These are phyloP conservation scores for Pseudocercospora pini-densiflorae DNA, from an alignment of 2,329 filamentous ascomycete species.

Conservation along the genomic window DNA sequence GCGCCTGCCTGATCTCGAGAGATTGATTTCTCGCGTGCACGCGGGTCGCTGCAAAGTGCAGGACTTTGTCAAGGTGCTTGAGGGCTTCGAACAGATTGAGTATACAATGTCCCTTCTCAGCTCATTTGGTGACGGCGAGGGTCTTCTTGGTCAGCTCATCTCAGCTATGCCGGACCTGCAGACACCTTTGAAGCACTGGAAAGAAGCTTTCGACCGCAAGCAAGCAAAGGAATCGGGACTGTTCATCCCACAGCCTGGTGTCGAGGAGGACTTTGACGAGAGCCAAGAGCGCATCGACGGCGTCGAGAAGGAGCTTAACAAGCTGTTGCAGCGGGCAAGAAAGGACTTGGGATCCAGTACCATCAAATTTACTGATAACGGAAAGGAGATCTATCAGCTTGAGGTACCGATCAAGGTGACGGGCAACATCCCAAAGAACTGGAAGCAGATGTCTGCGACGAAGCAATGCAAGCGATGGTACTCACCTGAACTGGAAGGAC, in stretches of 20 bases:
- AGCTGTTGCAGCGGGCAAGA: conserved; percentile 72
- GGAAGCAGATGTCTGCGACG: conserved; percentile 97
- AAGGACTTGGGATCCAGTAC: conserved; percentile 74
- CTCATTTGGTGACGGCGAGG: conserved; percentile 74
- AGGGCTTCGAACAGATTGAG: conserved; percentile 97
- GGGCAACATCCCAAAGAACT: conserved; percentile 73
- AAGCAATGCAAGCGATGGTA: conserved; percentile 92
- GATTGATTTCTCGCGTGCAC: conserved; percentile 91
- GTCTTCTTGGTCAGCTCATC: conserved; percentile 83
- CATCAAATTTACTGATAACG: conserved; percentile 68
- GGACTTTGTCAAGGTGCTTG: conserved; percentile 90
- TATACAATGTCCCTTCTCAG: conserved; percentile 84
- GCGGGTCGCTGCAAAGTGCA: conserved; percentile 87
- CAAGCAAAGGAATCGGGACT: conserved; percentile 80
- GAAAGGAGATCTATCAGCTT: conserved; percentile 96
- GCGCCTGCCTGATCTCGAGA: conserved; percentile 91
- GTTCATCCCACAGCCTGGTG: conserved; percentile 81
- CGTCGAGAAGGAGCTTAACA: conserved; percentile 73
- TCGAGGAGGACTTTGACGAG: conserved; percentile 89
- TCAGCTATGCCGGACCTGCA: conserved; percentile 82
- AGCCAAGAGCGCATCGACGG: conserved; percentile 77
- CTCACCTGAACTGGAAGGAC: conserved; percentile 77
- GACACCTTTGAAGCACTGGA: conserved; percentile 79
- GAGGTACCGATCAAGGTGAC: conserved; percentile 87
- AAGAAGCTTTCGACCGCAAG: conserved; percentile 83